These are phyloP conservation scores for Saccharomyces hybrid DNA, from an alignment of 1,139 yeast species.

Conservation along the genomic window DNA sequence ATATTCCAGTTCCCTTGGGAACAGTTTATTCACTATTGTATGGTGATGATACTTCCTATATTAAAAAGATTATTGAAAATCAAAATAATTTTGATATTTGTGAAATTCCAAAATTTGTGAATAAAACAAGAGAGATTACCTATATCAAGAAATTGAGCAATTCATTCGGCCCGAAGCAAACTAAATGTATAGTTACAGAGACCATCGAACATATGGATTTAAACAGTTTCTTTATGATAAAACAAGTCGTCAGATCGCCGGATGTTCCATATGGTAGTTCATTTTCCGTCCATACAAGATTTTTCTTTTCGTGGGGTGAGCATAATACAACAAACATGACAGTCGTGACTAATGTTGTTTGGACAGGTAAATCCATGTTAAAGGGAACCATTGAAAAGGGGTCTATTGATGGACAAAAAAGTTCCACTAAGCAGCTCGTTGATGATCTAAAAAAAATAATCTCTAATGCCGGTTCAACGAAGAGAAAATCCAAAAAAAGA, in stretches of 20 bases:
- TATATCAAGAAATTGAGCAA: conserved; percentile 77
- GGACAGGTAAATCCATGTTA: conserved; percentile 94
- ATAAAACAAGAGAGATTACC: conserved; percentile 50
- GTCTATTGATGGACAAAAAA: conserved; percentile 85
- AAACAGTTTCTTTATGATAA: conserved; percentile 48
- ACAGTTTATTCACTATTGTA: conserved; percentile 61
- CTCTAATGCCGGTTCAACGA: conserved; percentile 24
- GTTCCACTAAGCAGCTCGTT: conserved; percentile 52
- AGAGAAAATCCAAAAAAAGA: conserved; percentile 32
- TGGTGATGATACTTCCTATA: conserved; percentile 63
- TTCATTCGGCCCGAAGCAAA: conserved; percentile 92
- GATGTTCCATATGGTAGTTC: conserved; percentile 93
- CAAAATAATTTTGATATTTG: conserved; percentile 69
- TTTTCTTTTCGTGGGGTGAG: conserved; percentile 69
- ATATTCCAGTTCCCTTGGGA: conserved; percentile 66
- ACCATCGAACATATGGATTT: conserved; percentile 56
- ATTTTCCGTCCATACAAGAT: conserved; percentile 65
- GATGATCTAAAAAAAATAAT: conserved; percentile 49
- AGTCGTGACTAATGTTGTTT: conserved; percentile 64
- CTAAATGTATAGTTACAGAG: conserved; percentile 75
- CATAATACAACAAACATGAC: conserved; percentile 57
- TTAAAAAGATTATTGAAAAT: conserved; percentile 47
- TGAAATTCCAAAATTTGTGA: conserved; percentile 45
- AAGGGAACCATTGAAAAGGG: conserved; percentile 91
- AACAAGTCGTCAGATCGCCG: conserved; percentile 71